Evolutionary conservation across 495 filamentous ascomycete genomes (phyloP).

Genomic region (Annulohypoxylon nitens): DNA sequence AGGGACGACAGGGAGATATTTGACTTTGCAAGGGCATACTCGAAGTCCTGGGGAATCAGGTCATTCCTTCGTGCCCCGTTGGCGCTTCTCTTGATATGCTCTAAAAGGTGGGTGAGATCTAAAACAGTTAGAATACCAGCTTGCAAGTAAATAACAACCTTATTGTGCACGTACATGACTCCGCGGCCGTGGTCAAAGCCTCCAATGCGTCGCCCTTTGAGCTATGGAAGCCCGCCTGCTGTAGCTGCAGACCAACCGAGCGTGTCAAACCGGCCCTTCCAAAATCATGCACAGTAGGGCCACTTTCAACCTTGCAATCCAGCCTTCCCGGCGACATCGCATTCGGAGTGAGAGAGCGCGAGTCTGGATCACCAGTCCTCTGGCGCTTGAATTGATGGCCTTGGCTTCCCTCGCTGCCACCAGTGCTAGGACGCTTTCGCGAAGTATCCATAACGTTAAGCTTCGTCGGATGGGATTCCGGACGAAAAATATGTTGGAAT

Average conservation of each 20-base stretch:
- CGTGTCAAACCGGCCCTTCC: constrained; percentile 56
- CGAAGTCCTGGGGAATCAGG: constrained; percentile 58
- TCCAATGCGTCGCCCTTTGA: constrained; percentile 59
- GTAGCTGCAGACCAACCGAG: constrained; percentile 55
- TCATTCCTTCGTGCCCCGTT: constrained; percentile 55
- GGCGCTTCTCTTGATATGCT: constrained; percentile 51
- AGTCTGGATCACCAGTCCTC: constrained; percentile 33
- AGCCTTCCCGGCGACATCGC: not conserved
- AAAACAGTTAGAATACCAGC: constrained; percentile 27
- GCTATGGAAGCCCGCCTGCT: constrained; percentile 59
- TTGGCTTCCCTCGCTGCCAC: constrained; percentile 38
- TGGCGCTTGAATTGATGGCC: constrained; percentile 51
- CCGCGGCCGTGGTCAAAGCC: constrained; percentile 54
- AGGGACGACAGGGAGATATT: constrained; percentile 55
- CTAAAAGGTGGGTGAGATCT: constrained; percentile 54
- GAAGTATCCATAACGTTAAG: constrained; percentile 21
- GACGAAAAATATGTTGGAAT: not conserved
- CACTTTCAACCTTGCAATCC: constrained; percentile 21
- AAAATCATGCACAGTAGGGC: constrained; percentile 50
- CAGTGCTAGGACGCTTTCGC: constrained; percentile 37
- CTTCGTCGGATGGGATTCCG: not conserved
- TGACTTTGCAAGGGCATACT: constrained; percentile 51
- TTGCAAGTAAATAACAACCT: not conserved
- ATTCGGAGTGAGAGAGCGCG: constrained; percentile 14
- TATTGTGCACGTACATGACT: constrained; percentile 54